Base-by-base conservation (phyloP, 108 stramenopile genomes). In the Nitzschia inconspicua region DNA sequence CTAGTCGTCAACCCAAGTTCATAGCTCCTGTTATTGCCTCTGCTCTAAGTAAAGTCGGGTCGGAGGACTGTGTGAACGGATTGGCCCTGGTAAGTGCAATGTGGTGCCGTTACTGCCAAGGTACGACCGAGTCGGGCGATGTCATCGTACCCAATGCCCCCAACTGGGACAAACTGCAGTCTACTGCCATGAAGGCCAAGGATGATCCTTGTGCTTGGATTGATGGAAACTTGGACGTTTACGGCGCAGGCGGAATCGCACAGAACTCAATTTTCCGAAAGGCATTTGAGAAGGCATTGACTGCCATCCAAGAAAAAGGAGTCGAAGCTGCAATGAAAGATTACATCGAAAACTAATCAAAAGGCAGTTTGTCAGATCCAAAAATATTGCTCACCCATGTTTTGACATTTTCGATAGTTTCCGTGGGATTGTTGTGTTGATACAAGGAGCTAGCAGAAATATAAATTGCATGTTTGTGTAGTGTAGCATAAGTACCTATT, bases 91-190 rank as follows among this genome's bases (percentile, higher is more conserved):
- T 66, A 4, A 44, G 31, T 20, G 65, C 65, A 30, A 42, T 66
- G 44, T 66, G 65, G 65, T 53, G 65, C 27, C 65, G 65, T 10
- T 66, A 66, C 42, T 66, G 65, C 41, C 65, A 66, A 20, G 65
- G 65, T 3, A 56, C 26, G 5, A 55, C 53, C 18, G 65, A 66
- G 20, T 3, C 55, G 2, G 65, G 65, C 2, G 24, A 41, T 8
- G 32, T 25, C 11, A 24, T 66, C 16, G 30, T 56, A 2, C 31
- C 54, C 10, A 42, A 46, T 31, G 65, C 56, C 26, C 28, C 39
- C 3, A 14, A 66, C 2, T 66, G 65, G 65, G 44, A 57, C 30
- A 30, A 18, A 3, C 27, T 66, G 36, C 39, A 57, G 14, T 26
- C 5, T 3, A 32, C 29, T 8, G 65, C 65, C 3, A 8, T 24